A percentile compares a stretch with the other conserved stretches of the same genome.
These are phyloP conservation scores for Leishmania lainsoni DNA, from an alignment of 208 protist genomes.

Conservation along the genomic window DNA sequence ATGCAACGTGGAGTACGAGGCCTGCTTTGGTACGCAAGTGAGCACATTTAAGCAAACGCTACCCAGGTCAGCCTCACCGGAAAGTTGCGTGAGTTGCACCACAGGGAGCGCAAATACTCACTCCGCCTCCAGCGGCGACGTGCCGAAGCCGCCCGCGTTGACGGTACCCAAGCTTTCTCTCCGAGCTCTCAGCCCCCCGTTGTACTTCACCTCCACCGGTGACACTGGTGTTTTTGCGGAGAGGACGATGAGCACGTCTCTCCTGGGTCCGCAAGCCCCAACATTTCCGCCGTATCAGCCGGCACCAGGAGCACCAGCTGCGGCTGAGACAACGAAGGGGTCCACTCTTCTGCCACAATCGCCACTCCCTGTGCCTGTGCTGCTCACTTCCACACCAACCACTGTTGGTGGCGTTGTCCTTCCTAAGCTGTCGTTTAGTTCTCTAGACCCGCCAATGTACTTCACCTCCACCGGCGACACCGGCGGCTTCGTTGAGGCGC, in stretches of 20 bases:
- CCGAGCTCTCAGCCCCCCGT: slow-evolving; percentile 42
- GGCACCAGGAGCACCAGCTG: background rate
- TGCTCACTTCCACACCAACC: slow-evolving; percentile 7
- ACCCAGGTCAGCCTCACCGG: background rate
- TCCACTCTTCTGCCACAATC: background rate
- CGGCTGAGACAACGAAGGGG: background rate
- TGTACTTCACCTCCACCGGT: slow-evolving; percentile 67
- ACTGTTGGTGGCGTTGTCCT: slow-evolving; percentile 28
- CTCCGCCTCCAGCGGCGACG: background rate
- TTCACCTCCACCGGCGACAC: slow-evolving; percentile 74
- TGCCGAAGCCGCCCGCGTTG: slow-evolving; percentile 14
- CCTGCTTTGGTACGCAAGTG: slow-evolving; percentile 3
- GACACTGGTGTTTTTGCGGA: slow-evolving; percentile 53
- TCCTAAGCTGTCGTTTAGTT: slow-evolving; percentile 49
- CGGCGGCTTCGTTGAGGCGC: slow-evolving; percentile 37
- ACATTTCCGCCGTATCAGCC: background rate
- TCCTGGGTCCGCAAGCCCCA: background rate
- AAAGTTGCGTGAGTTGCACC: background rate
- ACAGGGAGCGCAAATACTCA: background rate
- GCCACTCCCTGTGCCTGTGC: background rate
- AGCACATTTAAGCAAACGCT: background rate
- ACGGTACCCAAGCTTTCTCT: slow-evolving; percentile 57
- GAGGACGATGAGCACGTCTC: slow-evolving; percentile 4
- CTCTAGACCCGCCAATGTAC: slow-evolving; percentile 58
- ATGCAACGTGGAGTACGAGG: slow-evolving; percentile 13